These are phyloP conservation scores for Kwoniella sp. DNA, from an alignment of 768 basidiomycete genomes.

Conservation along the genomic window DNA sequence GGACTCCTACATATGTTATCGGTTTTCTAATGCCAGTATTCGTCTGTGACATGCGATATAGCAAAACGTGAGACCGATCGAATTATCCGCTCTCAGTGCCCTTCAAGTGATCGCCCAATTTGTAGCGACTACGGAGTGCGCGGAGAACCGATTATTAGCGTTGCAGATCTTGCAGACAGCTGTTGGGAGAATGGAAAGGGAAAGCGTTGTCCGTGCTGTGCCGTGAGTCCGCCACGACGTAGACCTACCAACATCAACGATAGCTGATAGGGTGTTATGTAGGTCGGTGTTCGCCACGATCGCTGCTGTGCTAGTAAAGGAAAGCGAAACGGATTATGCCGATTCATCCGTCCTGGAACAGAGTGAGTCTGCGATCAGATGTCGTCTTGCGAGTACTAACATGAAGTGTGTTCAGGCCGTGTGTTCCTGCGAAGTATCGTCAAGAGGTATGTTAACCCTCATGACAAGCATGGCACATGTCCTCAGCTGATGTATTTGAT, in stretches of 20 bases:
- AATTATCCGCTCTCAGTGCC: constrained; percentile 32
- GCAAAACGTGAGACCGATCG: constrained; percentile 34
- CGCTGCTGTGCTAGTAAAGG: constrained; percentile 24
- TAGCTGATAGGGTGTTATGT: background rate
- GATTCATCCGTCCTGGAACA: constrained; percentile 34
- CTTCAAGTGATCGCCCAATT: constrained; percentile 35
- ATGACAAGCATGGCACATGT: too few relatives aligned
- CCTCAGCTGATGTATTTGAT: too few relatives aligned
- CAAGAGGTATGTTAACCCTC: constrained; percentile 17
- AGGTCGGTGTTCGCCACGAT: constrained; percentile 24
- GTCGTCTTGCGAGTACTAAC: too few relatives aligned
- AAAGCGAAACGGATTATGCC: constrained; percentile 18
- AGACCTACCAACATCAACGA: too few relatives aligned
- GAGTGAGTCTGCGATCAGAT: constrained; percentile 13
- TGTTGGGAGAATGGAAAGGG: constrained; percentile 23
- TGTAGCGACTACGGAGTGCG: constrained; percentile 18
- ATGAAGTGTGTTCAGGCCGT: constrained; percentile 14
- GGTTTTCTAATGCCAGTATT: too few relatives aligned
- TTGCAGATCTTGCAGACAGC: constrained; percentile 38
- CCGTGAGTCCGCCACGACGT: constrained; percentile 33
- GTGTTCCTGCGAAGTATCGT: constrained; percentile 16
- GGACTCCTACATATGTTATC: too few relatives aligned
- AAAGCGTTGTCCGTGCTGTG: constrained; percentile 25
- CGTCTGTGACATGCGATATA: too few relatives aligned
- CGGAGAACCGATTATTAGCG: constrained; percentile 36